Base-by-base conservation (phyloP, 768 basidiomycete genomes). In the Kwoniella europaea region DNA sequence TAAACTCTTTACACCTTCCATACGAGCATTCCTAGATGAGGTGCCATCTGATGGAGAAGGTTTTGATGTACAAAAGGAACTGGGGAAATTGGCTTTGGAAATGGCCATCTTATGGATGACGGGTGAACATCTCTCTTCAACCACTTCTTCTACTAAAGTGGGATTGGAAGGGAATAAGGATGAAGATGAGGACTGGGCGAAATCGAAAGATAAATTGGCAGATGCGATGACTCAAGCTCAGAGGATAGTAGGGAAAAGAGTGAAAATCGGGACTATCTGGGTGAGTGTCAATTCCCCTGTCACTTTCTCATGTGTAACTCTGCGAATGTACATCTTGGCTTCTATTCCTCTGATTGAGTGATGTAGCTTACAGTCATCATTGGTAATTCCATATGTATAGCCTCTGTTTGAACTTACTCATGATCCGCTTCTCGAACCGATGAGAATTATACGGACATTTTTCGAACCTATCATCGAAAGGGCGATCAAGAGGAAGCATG, bases 211-310 rank as follows among this genome's bases (percentile, higher is more conserved):
- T 4, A 55, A 52, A 13, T 41, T 78, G 22, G 71, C 72, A 42
- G 42, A 50, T 50, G 82, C 80, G 0, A 68, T 82, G 65, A 63
- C 65, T 3, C 50, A 69, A 24, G 80, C 77, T 35, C 77, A 81
- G 71, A 55, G 55, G 22, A 67, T 77, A 1, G 77, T 81, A 6
- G 74, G 74, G 4, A 58, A 60, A n/a, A 68, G 82, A 27, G 71
- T 82, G 50, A 81, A 81, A 67, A 79, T 81, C 22, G 82, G 82
- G 10, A 78, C 75, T 18, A 42, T 76, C 10, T 82, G 82, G 81
- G 80, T 79, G 42, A 68, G 35, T 35, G 35, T 35, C 35, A 35
- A 35, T 24, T 24, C 24, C 24, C 24, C 24, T 24, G 24, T 24
- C 24, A 24, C 24, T 24, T 24, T 24, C 24, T 24, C 24, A 24